These are phyloP conservation scores for Leccinum pachyderme DNA, from an alignment of 1,284 basidiomycete genomes.

Conservation along the genomic window DNA sequence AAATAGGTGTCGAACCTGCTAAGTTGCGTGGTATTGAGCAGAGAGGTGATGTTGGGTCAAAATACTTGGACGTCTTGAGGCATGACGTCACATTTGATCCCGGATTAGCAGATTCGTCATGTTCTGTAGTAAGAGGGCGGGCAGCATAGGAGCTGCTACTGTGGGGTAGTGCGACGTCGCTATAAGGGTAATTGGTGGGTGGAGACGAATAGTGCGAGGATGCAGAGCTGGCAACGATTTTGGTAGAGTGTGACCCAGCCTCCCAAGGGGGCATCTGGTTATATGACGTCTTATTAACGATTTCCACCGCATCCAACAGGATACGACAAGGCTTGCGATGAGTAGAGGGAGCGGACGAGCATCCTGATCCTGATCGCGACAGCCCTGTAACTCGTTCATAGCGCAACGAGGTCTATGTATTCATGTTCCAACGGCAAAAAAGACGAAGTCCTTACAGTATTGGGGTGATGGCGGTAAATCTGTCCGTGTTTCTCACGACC, in stretches of 20 bases:
- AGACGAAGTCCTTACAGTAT: too few relatives aligned
- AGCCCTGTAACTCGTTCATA: background rate
- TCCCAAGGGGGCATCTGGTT: too few relatives aligned
- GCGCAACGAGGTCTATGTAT: too few relatives aligned
- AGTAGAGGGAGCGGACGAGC: background rate
- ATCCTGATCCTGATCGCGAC: background rate
- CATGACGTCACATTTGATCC: background rate
- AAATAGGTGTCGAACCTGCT: constrained; percentile 5
- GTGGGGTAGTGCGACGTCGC: background rate
- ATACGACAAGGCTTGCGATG: background rate
- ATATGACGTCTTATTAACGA: constrained; percentile 1
- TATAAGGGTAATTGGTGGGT: constrained; percentile 1
- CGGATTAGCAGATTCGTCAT: background rate
- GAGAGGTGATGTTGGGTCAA: background rate
- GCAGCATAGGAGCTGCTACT: background rate
- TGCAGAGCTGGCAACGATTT: background rate
- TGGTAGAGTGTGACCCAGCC: background rate
- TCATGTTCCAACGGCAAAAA: too few relatives aligned
- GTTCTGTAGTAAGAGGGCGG: background rate
- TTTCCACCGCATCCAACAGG: constrained; percentile 18
- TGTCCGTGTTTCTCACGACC: too few relatives aligned
- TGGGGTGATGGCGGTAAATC: too few relatives aligned
- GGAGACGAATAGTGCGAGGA: constrained; percentile 10
- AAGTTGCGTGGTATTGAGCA: background rate
- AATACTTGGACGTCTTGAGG: constrained; percentile 25